A percentile compares a stretch with the other conserved stretches of the same genome.
Evolutionary conservation across 2,329 filamentous ascomycete species (phyloP).

Genomic region (Mycosphaerella sp.): DNA sequence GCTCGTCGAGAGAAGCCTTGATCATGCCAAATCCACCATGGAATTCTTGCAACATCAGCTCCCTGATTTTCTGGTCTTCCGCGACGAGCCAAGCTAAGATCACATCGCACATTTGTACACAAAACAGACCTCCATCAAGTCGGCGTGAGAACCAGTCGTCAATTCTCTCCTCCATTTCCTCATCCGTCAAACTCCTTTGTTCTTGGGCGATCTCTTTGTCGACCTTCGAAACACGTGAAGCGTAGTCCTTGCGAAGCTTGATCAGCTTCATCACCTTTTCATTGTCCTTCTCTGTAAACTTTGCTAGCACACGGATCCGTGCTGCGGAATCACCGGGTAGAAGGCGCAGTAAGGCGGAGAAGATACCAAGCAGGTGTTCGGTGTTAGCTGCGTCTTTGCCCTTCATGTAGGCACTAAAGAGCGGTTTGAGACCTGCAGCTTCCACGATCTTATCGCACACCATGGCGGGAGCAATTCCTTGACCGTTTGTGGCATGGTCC

Average conservation of each 20-base stretch:
- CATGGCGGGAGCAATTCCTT: constrained; percentile 38
- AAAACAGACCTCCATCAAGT: constrained; percentile 78
- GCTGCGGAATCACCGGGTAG: constrained; percentile 70
- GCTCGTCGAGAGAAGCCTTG: constrained; percentile 61
- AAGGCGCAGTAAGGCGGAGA: constrained; percentile 71
- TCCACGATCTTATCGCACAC: constrained; percentile 75
- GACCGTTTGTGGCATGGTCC: constrained; percentile 68
- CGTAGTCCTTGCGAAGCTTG: constrained; percentile 64
- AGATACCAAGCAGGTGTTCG: constrained; percentile 79
- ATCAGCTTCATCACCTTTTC: constrained; percentile 73
- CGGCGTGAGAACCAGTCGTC: constrained; percentile 67
- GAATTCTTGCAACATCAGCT: constrained; percentile 57
- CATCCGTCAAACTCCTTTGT: constrained; percentile 48
- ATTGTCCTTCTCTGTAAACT: constrained; percentile 93
- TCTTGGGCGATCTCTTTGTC: constrained; percentile 58
- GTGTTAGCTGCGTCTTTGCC: constrained; percentile 60
- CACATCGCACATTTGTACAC: constrained; percentile 74
- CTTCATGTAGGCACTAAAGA: constrained; percentile 87
- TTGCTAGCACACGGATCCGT: constrained; percentile 78
- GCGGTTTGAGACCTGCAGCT: constrained; percentile 72
- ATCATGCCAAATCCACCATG: constrained; percentile 61
- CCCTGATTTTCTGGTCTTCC: constrained; percentile 71
- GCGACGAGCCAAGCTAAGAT: constrained; percentile 86
- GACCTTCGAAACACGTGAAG: constrained; percentile 53
- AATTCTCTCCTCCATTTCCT: constrained; percentile 56